phyloP scores from a whole-genome alignment of 2,329 filamentous ascomycete species.

The Delphinella strobiligena region DNA sequence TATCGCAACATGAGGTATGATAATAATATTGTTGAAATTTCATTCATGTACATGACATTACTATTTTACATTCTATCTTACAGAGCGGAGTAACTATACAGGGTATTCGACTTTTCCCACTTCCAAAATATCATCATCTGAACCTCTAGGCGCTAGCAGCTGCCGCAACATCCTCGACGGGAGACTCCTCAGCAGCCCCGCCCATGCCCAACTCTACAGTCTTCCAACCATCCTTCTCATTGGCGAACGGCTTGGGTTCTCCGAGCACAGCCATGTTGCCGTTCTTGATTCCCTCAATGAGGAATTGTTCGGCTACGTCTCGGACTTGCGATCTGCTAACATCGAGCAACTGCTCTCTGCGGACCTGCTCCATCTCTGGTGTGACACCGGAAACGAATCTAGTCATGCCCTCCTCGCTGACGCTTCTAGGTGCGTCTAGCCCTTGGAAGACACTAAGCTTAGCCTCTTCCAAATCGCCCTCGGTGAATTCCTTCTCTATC shows the following conservation, averaged over 20 bases:
- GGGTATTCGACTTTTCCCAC: slow-evolving; percentile 7
- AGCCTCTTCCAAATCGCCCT: slow-evolving; percentile 83
- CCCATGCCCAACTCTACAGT: slow-evolving; percentile 60
- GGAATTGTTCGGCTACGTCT: slow-evolving; percentile 67
- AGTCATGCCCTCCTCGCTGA: slow-evolving; percentile 78
- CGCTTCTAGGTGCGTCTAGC: slow-evolving; percentile 76
- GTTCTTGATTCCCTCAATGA: slow-evolving; percentile 43
- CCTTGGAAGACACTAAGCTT: slow-evolving; percentile 91
- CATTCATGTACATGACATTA: too few species aligned
- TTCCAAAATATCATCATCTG: slow-evolving; percentile 1
- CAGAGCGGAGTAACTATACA: slow-evolving; percentile 9
- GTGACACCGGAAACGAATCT: slow-evolving; percentile 77
- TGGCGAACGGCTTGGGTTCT: slow-evolving; percentile 67
- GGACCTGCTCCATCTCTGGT: slow-evolving; percentile 76
- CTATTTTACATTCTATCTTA: slow-evolving; percentile 5
- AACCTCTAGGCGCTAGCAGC: slow-evolving; percentile 4
- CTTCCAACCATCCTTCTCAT: slow-evolving; percentile 53
- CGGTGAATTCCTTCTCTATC: slow-evolving; percentile 65
- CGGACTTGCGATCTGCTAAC: slow-evolving; percentile 71
- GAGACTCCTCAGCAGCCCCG: slow-evolving; percentile 12
- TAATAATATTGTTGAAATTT: too few species aligned
- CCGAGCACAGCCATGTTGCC: slow-evolving; percentile 66
- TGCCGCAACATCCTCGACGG: slow-evolving; percentile 16
- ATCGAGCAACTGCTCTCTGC: slow-evolving; percentile 75
- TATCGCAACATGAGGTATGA: too few species aligned